Evolutionary conservation across 495 filamentous ascomycete species (phyloP), one percentile per base, ranked within the genome.

Genomic region (Parathielavia appendiculata): DNA sequence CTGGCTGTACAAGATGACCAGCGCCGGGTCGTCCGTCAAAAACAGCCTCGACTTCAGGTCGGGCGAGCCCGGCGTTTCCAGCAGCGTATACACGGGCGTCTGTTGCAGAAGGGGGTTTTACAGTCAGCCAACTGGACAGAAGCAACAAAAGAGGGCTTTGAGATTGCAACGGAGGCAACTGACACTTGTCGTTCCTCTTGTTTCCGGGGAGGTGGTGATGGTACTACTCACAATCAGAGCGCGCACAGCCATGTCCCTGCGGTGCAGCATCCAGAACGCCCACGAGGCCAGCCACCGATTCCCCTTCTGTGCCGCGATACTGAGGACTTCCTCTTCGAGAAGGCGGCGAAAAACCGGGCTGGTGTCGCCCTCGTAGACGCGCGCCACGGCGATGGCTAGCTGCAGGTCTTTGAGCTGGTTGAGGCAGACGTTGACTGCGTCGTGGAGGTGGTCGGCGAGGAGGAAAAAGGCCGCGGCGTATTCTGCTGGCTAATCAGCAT

Each of bases 401-500:
- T 96, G 91, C 16, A 92, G 68, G 65, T 99, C 93, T 34, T 86
- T 82, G 40, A 97, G 75, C 63, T 96, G 91, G 63, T 87, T 89
- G 1, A 89, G 75, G 62, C 91, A 87, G 34, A 99, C 85, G 64
- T 86, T 86, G 36, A 90, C 86, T 14, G 93, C 92, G 71, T 95
- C 92, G 47, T 86, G 83, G 19, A 95, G 73, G 63, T 88, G 85
- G 58, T 89, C 92, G 11, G 91, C 95, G 2, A 99, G 79, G 34
- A 99, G 78, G 76, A 99, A 99, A 68, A 96, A 97, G 3, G 92
- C 87, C 7, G 92, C 95, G 8, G 93, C 93, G 66, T 99, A 98
- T 78, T 92, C 90, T 90, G 49, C 23, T 16, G 41, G n/a, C 41
- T 11, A 43, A 48, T 19, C 34, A 38, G 39, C 46, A 39, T 66